Evolutionary conservation across 257 asterid species (phyloP).

Genomic region (Petunia axillaris): DNA sequence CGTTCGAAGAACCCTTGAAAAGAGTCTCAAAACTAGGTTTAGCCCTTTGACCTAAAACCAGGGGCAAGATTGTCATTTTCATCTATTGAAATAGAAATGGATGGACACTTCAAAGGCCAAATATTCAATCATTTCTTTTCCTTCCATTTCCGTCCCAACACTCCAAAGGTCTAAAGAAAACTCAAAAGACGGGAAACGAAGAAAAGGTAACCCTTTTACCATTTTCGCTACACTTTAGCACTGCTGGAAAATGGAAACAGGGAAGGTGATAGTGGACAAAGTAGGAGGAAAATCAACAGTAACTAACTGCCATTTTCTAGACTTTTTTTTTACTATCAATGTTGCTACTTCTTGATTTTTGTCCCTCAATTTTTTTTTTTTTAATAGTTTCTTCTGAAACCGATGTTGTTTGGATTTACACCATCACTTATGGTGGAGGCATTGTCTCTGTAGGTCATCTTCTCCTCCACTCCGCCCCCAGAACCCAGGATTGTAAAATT

Average conservation of each 20-base stretch:
- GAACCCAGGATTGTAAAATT: neutral
- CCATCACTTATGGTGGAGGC: constrained; percentile 93
- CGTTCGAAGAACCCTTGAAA: no score
- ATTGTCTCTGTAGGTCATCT: constrained; percentile 68
- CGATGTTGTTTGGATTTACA: constrained; percentile 95
- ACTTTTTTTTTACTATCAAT: constrained; percentile 35
- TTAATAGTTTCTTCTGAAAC: constrained; percentile 73
- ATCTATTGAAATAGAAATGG: no score
- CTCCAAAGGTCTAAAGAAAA: neutral
- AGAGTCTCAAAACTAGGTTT: no score
- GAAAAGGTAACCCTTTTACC: neutral
- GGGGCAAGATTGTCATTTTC: no score
- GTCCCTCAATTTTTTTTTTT: neutral
- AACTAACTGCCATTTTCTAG: constrained; percentile 43
- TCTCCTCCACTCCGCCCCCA: neutral
- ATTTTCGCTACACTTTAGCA: neutral
- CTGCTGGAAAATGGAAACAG: constrained; percentile 31
- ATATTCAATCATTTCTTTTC: no score
- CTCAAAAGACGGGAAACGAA: neutral
- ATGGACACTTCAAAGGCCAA: no score
- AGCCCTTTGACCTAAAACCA: no score
- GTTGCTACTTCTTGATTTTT: neutral
- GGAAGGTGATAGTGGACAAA: constrained; percentile 75
- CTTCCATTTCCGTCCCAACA: neutral
- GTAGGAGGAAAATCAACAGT: constrained; percentile 71